phyloP scores from a whole-genome alignment of 257 asterid species.

The Osmanthus fragrans region DNA sequence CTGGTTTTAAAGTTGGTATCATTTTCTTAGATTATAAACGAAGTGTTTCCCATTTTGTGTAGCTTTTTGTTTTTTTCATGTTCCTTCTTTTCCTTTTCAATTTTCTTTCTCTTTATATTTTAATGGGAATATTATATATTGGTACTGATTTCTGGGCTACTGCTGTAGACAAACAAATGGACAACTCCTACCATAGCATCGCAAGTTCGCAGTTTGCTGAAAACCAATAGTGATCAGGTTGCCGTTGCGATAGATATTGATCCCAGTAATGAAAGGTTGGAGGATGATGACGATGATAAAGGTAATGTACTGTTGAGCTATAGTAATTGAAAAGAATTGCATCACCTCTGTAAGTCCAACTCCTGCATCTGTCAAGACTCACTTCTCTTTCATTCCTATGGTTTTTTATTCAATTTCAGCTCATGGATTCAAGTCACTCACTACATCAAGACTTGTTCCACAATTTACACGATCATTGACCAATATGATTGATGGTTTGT shows the following conservation, averaged over 20 bases:
- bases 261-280: constrained; percentile 52
- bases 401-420: constrained; percentile 52
- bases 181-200: constrained; percentile 52
- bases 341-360: constrained; percentile 9
- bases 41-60: neutral
- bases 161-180: constrained; percentile 71
- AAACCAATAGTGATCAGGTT: constrained; percentile 81
- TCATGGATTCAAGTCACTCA: constrained; percentile 97
- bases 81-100: neutral
- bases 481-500: constrained; percentile 85
- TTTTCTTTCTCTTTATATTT: neutral
- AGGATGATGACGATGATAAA: constrained; percentile 91
- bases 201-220: constrained; percentile 92
- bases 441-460: constrained; percentile 86
- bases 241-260: constrained; percentile 86
- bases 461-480: constrained; percentile 90
- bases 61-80: neutral
- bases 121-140: constrained; percentile 24
- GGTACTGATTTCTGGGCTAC: constrained; percentile 27
- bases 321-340: constrained; percentile 8
- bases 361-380: constrained; percentile 19
- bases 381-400: constrained; percentile 4
- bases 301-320: constrained; percentile 43
- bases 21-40: neutral
- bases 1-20: neutral